phyloP scores from a whole-genome alignment of 495 filamentous ascomycete genomes.

The Annulohypoxylon moriforme region DNA sequence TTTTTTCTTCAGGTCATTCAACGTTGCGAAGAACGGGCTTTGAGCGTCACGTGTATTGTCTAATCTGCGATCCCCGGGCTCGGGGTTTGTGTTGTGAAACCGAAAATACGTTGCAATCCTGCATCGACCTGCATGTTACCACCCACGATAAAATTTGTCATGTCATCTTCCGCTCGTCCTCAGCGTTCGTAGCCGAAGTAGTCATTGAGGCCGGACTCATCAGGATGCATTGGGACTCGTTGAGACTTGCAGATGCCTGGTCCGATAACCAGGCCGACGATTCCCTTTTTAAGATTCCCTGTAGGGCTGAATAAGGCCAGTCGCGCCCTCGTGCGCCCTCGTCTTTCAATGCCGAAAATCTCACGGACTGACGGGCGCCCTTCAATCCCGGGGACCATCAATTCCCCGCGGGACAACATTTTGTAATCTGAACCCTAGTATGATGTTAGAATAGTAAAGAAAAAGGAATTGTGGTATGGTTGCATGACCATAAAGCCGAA shows the following conservation, averaged over 20 bases:
- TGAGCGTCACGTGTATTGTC: constrained; percentile 33
- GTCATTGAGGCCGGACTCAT: neutral
- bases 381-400: constrained; percentile 10
- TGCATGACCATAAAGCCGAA: constrained; percentile 5
- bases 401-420: constrained; percentile 13
- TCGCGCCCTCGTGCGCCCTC: neutral
- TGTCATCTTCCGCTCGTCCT: constrained; percentile 3
- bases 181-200: constrained; percentile 1
- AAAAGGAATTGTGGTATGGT: constrained; percentile 1
- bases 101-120: constrained; percentile 10
- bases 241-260: constrained; percentile 6
- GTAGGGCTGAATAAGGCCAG: constrained; percentile 37
- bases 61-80: constrained; percentile 20
- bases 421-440: constrained; percentile 6
- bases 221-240: constrained; percentile 25
- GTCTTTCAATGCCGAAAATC: constrained; percentile 19
- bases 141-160: constrained; percentile 3
- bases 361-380: neutral
- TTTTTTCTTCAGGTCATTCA: constrained; percentile 10
- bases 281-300: constrained; percentile 7
- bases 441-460: constrained; percentile 2
- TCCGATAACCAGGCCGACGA: constrained; percentile 6
- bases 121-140: constrained; percentile 9
- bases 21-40: constrained; percentile 29
- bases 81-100: constrained; percentile 35